Percentiles rank a stretch among this genome's conserved stretches.
phyloP scores from a whole-genome alignment of 805 yeast species.

The Wickerhamomyces silvicola region DNA sequence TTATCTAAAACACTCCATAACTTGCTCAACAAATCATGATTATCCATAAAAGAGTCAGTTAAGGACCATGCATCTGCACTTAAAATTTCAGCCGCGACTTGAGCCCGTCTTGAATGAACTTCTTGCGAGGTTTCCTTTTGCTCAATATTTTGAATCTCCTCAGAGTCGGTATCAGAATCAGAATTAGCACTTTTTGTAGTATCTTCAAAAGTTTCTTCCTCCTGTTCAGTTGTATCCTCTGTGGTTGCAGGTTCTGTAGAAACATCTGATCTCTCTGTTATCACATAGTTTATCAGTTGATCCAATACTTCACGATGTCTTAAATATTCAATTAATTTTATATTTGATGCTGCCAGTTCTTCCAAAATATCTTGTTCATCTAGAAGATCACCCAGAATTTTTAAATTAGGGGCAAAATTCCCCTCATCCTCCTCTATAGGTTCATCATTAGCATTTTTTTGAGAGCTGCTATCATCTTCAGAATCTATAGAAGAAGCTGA shows the following conservation, averaged over 20 bases:
- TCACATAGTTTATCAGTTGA: conserved; percentile 62
- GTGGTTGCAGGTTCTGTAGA: conserved; percentile 20
- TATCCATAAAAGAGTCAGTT: conserved; percentile 83
- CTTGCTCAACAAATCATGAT: conserved; percentile 52
- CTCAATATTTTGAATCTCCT: conserved; percentile 17
- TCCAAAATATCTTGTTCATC: conserved; percentile 73
- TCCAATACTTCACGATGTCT: conserved; percentile 71
- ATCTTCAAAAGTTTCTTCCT: conserved; percentile 7
- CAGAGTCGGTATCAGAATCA: conserved; percentile 25
- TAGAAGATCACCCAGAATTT: conserved; percentile 49
- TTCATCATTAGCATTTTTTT: conserved; percentile 16
- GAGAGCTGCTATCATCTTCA: conserved; percentile 21
- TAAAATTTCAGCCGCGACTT: conserved; percentile 80
- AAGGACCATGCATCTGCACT: conserved; percentile 93
- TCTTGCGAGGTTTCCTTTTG: conserved; percentile 32
- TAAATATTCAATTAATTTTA: conserved; percentile 70
- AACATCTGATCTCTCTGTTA: conserved; percentile 33
- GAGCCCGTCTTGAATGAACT: conserved; percentile 40
- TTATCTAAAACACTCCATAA: conserved; percentile 78
- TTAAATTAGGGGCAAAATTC: conserved; percentile 35
- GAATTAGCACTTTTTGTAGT: conserved; percentile 22
- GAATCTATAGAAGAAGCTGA: conserved; percentile 17
- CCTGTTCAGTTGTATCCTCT: conserved; percentile 12
- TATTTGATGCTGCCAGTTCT: conserved; percentile 65
- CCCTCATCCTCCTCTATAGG: conserved; percentile 28